Evolutionary conservation across 441 rosid genomes (phyloP).

Genomic region (Adansonia gregorii): DNA sequence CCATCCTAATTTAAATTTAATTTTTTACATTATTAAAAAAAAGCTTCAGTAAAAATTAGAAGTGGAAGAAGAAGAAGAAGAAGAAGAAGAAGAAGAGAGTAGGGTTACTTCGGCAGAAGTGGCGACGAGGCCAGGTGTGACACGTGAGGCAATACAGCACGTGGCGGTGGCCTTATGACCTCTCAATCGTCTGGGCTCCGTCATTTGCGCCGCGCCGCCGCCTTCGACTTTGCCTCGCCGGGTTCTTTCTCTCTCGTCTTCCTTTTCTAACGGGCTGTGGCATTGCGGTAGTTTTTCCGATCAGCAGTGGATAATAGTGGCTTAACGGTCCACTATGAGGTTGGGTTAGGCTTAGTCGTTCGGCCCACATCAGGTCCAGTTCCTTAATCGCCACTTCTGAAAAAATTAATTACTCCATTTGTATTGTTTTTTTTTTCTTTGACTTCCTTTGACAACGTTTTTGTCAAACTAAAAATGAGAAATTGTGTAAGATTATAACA

Average conservation of each 20-base stretch:
- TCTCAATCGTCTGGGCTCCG: constrained; percentile 73
- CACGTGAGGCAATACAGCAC: constrained; percentile 81
- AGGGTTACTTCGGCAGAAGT: constrained; percentile 74
- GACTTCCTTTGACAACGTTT: not conserved
- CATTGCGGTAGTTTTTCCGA: not conserved
- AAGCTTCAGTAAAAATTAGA: not conserved
- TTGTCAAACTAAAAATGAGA: not conserved
- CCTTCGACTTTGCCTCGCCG: constrained; percentile 4
- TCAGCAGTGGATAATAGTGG: not conserved
- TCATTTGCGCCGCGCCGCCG: constrained; percentile 23
- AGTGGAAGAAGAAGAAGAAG: not conserved
- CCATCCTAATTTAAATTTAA: constrained; percentile 60
- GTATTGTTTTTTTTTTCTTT: not conserved
- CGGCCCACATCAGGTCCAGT: constrained; percentile 1
- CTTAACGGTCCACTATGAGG: not conserved
- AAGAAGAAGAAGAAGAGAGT: not conserved
- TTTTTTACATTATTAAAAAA: not conserved
- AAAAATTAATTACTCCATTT: not conserved
- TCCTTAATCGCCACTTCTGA: not conserved
- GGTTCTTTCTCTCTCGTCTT: not conserved
- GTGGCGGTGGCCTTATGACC: constrained; percentile 81
- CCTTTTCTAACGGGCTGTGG: not conserved
- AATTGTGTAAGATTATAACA: too few species aligned
- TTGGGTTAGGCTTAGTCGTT: not conserved
- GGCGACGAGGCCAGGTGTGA: constrained; percentile 66